phyloP scores from a whole-genome alignment of 1,284 basidiomycete species.

The Bjerkandera adusta region DNA sequence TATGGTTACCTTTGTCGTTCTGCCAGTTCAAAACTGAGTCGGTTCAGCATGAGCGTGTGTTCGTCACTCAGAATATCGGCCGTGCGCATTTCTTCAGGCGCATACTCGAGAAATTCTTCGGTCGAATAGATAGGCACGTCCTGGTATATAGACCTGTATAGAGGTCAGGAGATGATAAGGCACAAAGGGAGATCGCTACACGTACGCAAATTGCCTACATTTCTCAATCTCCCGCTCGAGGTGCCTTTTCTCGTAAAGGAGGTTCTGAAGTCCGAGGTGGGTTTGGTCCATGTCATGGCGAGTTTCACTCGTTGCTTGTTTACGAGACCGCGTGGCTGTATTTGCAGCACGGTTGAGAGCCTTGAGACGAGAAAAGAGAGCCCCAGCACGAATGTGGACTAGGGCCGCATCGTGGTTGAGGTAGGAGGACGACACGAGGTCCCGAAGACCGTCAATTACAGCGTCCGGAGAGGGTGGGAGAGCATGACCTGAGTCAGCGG shows the following conservation, averaged over 20 bases:
- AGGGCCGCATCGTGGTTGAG: constrained; percentile 47
- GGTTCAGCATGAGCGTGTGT: constrained; percentile 79
- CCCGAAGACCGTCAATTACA: constrained; percentile 58
- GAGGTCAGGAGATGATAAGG: constrained; percentile 5
- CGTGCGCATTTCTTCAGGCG: constrained; percentile 63
- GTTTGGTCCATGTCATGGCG: constrained; percentile 82
- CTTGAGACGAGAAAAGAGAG: constrained; percentile 74
- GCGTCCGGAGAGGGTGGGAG: constrained; percentile 38
- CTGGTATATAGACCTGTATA: constrained; percentile 66
- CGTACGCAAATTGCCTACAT: constrained; percentile 83
- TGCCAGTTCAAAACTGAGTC: constrained; percentile 76
- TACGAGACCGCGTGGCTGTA: constrained; percentile 61
- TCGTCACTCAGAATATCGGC: constrained; percentile 59
- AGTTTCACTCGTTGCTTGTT: constrained; percentile 71
- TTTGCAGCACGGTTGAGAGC: constrained; percentile 72
- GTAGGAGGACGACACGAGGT: constrained; percentile 50
- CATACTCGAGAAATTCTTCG: constrained; percentile 61
- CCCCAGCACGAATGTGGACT: constrained; percentile 61
- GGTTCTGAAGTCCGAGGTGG: constrained; percentile 76
- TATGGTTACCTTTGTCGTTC: constrained; percentile 70
- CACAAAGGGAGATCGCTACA: constrained; percentile 26
- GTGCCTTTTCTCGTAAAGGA: constrained; percentile 81
- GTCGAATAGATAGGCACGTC: constrained; percentile 69
- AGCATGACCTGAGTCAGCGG: constrained; percentile 10
- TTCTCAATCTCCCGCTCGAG: constrained; percentile 85